Conservation (phyloP, 192 early-diverging fungal genomes). For the Coemansia sp. region DNA sequence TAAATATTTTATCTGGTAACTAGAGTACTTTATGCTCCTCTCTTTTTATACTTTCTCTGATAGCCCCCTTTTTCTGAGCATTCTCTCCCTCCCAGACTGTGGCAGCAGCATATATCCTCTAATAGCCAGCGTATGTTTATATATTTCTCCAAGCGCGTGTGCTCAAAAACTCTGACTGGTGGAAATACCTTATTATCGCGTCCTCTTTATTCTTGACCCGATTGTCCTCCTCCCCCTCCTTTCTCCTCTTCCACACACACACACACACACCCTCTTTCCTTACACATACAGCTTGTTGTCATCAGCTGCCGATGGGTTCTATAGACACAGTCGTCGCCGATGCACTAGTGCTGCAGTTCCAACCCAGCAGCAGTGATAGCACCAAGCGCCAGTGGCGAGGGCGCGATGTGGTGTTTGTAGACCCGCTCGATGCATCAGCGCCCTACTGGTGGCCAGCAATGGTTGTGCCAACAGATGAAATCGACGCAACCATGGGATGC, state of each 20-base stretch:
- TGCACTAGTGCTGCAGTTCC: not conserved
- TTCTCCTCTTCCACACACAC: not conserved
- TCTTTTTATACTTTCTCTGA: not conserved
- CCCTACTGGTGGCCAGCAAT: conserved; percentile 71
- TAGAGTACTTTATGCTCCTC: not conserved
- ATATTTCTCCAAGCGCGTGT: not conserved
- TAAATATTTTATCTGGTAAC: not conserved
- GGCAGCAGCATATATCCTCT: not conserved
- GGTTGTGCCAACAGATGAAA: conserved; percentile 56
- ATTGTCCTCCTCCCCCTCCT: not conserved
- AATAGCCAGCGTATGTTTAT: not conserved
- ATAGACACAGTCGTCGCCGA: not conserved
- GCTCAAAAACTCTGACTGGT: not conserved
- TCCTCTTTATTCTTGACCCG: conserved; percentile 2
- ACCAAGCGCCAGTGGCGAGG: conserved; percentile 30
- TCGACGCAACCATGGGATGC: conserved; percentile 54
- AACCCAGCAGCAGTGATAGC: conserved; percentile 3
- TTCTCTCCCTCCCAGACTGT: too few relatives aligned
- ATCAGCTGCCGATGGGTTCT: not conserved
- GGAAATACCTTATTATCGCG: not conserved
- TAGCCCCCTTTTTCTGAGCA: not conserved
- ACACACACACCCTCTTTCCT: not conserved
- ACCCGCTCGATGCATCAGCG: conserved; percentile 59
- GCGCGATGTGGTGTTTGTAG: conserved; percentile 63
- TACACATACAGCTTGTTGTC: not conserved